Base-by-base conservation (phyloP, 306 rosid genomes). In the Cajanus cajan region DNA sequence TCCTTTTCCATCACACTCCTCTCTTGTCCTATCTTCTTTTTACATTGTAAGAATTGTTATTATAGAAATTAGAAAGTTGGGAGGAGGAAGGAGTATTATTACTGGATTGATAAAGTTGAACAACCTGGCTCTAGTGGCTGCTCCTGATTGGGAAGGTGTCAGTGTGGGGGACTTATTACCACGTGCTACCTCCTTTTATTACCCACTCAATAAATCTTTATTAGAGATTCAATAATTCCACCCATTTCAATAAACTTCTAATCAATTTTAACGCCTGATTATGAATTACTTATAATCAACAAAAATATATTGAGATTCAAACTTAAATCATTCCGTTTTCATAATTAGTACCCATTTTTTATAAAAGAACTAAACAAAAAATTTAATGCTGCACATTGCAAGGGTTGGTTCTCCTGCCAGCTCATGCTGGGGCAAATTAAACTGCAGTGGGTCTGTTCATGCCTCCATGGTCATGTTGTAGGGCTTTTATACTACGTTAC, bases 401-500 rank as follows among this genome's bases (percentile, higher is more conserved):
- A 13, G 19, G 62, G 33, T 14, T 19, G 14, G 43, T 21, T 28
- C 43, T 31, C 40, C 43, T 15, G 39, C 65, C 65, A 58, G 36
- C 63, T 55, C 63, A 59, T 31, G 40, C 39, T 28, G 67, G 68
- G 43, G 68, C 7, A 62, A 62, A n/a, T n/a, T n/a, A n/a, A 62
- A 62, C 44, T 62, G 68, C 44, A 33, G 44, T 34, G 68, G 44
- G 24, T 14, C 7, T 31, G 8, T 63, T 63, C 28, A 36, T 36
- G 28, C 45, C 7, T 65, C 71, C 16, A 65, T 18, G 33, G 47
- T 65, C 71, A 39, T 64, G 47, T n/a, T 41, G 39, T 39, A 65
- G 71, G 71, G 28, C 44, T 85, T 83, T n/a, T 13, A 18, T 51
- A 36, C 36, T 36, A 0, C 83, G 39, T 89, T 62, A 67, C 86